Conservation (phyloP, 352 stramenopile genomes). For the Saprolegnia parasitica region DNA sequence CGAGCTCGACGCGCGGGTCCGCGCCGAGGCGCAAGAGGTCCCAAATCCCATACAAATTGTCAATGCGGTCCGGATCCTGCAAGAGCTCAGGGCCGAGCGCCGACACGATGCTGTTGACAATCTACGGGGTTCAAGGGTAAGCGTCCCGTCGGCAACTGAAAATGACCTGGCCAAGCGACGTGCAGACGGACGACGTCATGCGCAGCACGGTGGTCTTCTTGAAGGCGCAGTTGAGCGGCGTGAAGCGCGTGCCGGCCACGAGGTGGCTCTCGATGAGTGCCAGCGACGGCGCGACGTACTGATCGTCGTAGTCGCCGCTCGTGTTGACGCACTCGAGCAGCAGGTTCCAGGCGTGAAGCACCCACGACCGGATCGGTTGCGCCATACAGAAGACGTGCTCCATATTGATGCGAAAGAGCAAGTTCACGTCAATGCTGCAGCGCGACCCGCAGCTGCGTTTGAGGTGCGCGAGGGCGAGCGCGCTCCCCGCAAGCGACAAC, state of each 20-base stretch:
- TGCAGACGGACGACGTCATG: constrained; percentile 19
- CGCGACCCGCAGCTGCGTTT: constrained; percentile 72
- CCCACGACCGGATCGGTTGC: constrained; percentile 78
- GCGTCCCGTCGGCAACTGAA: no score
- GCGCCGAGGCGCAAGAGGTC: constrained; percentile 59
- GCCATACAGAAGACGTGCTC: constrained; percentile 40
- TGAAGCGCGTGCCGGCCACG: constrained; percentile 53
- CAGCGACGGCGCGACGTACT: constrained; percentile 70
- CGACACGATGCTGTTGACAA: constrained; percentile 67
- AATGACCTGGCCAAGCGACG: constrained; percentile 40
- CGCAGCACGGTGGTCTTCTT: constrained; percentile 36
- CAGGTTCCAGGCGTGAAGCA: constrained; percentile 78
- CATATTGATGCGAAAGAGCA: constrained; percentile 66
- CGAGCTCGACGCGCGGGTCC: constrained; percentile 64
- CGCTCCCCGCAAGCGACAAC: constrained; percentile 51
- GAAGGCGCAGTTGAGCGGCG: constrained; percentile 50
- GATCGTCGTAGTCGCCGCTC: constrained; percentile 72
- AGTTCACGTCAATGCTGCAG: constrained; percentile 62
- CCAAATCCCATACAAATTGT: constrained; percentile 70
- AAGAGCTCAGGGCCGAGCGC: constrained; percentile 54
- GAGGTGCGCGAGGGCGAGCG: constrained; percentile 74
- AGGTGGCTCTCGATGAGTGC: constrained; percentile 71
- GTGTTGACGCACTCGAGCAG: constrained; percentile 73
- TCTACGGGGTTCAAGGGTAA: constrained; percentile 20
- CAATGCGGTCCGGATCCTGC: constrained; percentile 41